Evolutionary conservation across 192 early-diverging fungal genomes (phyloP), one percentile per base, ranked within the genome.

Genomic region (Coemansia sp.): DNA sequence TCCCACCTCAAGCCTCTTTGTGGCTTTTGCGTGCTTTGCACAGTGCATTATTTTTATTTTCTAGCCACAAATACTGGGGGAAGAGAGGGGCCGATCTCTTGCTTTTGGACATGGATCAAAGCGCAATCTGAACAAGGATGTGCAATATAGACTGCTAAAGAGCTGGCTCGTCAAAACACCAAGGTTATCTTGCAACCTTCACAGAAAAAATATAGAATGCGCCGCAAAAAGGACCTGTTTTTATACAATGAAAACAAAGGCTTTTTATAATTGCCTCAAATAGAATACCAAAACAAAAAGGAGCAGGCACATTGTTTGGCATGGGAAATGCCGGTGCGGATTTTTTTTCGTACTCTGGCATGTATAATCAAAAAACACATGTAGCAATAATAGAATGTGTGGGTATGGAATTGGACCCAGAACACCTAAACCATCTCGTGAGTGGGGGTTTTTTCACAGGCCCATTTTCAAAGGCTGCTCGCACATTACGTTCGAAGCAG

Each of bases 71-170:
- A 7, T 35, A 7, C 33, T 35, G 33, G 33, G 33, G 33, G n/a
- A n/a, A 35, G 23, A 7, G 33, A 35, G 33, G 33, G 33, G 33
- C 33, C 33, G 33, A 35, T 35, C 33, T 35, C 33, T 35, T 35
- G 33, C 33, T 35, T 35, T 35, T 35, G 33, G 33, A 35, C 33
- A 35, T 35, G 33, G 33, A 35, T 35, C 10, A 35, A 35, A 35
- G 33, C 33, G 33, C 33, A 35, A 35, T 46, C 44, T 46, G 44
- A 46, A 46, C 44, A 46, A 51, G 19, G 50, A 51, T 51, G 50
- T 36, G 33, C 26, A 51, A 51, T 28, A 36, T 2, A 44, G 20
- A 12, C 1, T 11, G 10, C 43, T 44, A 44, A 44, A 44, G 18
- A 44, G 20, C 20, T 10, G 20, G 43, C 43, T 20, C 15, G 9